Conservation (phyloP, 176 grass and related monocot species). For the Triticum urartu region DNA sequence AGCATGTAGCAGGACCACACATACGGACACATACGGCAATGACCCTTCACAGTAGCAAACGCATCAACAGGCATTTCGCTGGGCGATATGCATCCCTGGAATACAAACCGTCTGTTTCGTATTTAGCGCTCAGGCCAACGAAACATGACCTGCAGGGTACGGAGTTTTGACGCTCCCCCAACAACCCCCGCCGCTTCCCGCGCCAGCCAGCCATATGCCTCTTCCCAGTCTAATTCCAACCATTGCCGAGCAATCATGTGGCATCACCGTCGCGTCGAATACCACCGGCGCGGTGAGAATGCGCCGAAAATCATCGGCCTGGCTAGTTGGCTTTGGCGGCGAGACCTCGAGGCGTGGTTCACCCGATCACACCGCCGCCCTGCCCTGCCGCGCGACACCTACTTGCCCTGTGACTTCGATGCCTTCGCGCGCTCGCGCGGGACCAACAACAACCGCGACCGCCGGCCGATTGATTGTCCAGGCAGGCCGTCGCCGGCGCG, state of each 20-base stretch:
- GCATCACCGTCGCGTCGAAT: background rate
- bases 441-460: background rate
- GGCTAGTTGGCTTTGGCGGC: background rate
- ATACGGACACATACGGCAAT: no score
- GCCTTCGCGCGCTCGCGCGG: background rate
- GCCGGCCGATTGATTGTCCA: background rate
- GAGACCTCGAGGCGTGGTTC: background rate
- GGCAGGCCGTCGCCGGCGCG: background rate
- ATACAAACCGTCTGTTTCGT: no score
- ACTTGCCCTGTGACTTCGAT: background rate
- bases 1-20: no score
- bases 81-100: no score
- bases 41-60: no score
- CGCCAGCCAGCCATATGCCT: no score
- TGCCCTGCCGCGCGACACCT: background rate
- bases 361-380: background rate
- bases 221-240: no score
- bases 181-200: background rate
- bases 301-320: background rate
- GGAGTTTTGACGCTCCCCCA: background rate
- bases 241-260: background rate
- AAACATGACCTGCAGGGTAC: no score
- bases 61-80: no score
- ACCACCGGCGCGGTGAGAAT: background rate
- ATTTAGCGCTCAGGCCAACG: no score